Base-by-base conservation (phyloP, 352 stramenopile species). In the Globisporangium perplexum region DNA sequence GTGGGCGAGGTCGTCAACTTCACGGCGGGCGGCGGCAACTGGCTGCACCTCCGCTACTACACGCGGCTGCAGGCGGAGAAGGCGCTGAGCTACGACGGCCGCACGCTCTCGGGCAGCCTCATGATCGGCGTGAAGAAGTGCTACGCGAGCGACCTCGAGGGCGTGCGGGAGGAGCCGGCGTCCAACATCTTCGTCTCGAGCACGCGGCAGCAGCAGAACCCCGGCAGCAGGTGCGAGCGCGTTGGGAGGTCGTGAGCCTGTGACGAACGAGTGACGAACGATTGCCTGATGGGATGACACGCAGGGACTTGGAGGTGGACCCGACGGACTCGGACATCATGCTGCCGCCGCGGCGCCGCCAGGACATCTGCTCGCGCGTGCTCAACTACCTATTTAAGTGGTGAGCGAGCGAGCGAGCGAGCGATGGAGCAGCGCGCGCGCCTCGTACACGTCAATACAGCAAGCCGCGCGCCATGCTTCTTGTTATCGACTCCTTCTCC, bases 91-190 rank as follows among this genome's bases (percentile, higher is more conserved):
- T 81, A 83, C 58, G 82, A 89, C 52, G 80, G 78, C 44, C 63
- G 73, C 43, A 84, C 67, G 41, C 65, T 93, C 28, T 60, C 63
- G 26, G 81, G 77, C 48, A 72, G 58, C 47, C 68, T 90, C 56
- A 93, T 93, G 83, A 73, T 93, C 45, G 83, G 83, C 43, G 80
- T 90, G 26, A 91, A 90, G 65, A 82, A 83, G 44, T 93, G 83
- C 57, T 72, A 81, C 44, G 63, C 74, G n/a, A 77, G 70, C 6
- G 83, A 91, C 49, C 60, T 88, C 18, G 74, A 87, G 23, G 77
- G 70, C 50, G 59, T 73, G 43, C 68, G 69, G 6, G 72, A 92
- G 55, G 70, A 68, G 43, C 77, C 76, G 6, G 65, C 69, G 39
- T 80, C 70, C 8, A 83, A 64, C 47, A 74, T 86, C 60, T 89